Evolutionary conservation across 306 rosid genomes (phyloP).

Genomic region (Malus sylvestris): DNA sequence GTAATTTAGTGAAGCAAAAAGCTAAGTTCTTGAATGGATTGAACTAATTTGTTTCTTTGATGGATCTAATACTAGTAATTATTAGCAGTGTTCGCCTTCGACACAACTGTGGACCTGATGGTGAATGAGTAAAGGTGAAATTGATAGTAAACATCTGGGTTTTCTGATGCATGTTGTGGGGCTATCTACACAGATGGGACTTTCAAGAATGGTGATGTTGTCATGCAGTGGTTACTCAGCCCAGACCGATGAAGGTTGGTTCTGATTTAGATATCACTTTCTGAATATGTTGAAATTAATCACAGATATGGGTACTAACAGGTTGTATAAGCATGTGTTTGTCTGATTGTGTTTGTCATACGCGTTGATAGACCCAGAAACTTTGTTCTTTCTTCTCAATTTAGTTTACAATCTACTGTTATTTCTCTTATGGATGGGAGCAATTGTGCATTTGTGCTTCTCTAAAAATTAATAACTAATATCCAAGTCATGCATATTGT

Average conservation of each 20-base stretch:
- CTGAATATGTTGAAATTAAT: conserved; percentile 2
- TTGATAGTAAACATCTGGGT: conserved; percentile 6
- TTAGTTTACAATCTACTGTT: not conserved
- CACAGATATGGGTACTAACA: conserved; percentile 29
- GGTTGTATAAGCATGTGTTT: conserved; percentile 7
- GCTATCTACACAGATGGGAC: conserved; percentile 15
- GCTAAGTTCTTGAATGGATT: too few species aligned
- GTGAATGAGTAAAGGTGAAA: conserved; percentile 1
- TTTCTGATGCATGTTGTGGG: conserved; percentile 42
- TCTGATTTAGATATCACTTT: conserved; percentile 39
- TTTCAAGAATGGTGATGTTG: not conserved
- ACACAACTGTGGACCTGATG: too few species aligned
- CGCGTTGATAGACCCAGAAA: too few species aligned
- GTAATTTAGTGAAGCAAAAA: too few species aligned
- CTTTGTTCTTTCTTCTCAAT: conserved; percentile 12
- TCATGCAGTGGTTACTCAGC: conserved; percentile 20
- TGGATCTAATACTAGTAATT: too few species aligned
- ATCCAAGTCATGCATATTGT: not conserved
- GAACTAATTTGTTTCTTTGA: too few species aligned
- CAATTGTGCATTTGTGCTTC: not conserved
- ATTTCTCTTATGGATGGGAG: not conserved
- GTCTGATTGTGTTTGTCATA: not conserved
- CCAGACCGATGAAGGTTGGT: conserved; percentile 99
- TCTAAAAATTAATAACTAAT: not conserved
- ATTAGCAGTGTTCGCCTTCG: too few species aligned